These are phyloP conservation scores for Yarrowia hollandica DNA, from an alignment of 805 yeast genomes.

Conservation along the genomic window DNA sequence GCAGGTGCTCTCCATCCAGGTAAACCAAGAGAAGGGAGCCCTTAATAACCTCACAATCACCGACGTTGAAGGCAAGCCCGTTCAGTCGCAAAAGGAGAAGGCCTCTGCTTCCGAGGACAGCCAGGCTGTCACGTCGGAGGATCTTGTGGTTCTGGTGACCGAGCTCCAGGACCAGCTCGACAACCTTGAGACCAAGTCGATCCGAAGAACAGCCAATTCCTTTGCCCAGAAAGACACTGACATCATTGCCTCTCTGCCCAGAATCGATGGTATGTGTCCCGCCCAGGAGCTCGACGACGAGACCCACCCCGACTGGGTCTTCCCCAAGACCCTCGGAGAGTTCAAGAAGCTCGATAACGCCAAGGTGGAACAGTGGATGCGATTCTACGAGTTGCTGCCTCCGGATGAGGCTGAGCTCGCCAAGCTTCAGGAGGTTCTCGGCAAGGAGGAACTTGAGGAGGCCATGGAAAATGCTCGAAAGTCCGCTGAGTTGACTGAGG, in stretches of 20 bases:
- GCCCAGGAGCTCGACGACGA: constrained; percentile 39
- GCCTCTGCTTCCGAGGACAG: constrained; percentile 44
- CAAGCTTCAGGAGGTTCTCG: constrained; percentile 52
- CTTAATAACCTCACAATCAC: constrained; percentile 25
- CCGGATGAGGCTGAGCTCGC: constrained; percentile 58
- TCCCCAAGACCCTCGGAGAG: constrained; percentile 60
- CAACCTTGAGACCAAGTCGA: constrained; percentile 67
- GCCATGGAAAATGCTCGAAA: constrained; percentile 33
- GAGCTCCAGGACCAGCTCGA: constrained; percentile 89
- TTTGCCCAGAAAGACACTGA: constrained; percentile 48
- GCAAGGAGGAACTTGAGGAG: constrained; percentile 46
- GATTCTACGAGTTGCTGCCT: constrained; percentile 77
- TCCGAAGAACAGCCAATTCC: constrained; percentile 68
- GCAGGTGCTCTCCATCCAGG: constrained; percentile 26
- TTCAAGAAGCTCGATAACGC: constrained; percentile 51
- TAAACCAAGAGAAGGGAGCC: constrained; percentile 12
- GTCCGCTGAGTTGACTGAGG: constrained; percentile 47
- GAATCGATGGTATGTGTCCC: constrained; percentile 76
- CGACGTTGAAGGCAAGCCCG: constrained; percentile 26
- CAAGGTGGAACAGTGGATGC: constrained; percentile 55
- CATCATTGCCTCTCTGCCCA: constrained; percentile 66
- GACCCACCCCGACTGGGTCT: constrained; percentile 37
- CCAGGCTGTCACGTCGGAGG: constrained; percentile 77
- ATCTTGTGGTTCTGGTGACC: constrained; percentile 79
- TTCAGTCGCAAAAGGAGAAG: constrained; percentile 5